A percentile compares a stretch with the other conserved stretches of the same genome.
Evolutionary conservation across 2,329 filamentous ascomycete genomes (phyloP).

Genomic region (Colletotrichum costaricense): DNA sequence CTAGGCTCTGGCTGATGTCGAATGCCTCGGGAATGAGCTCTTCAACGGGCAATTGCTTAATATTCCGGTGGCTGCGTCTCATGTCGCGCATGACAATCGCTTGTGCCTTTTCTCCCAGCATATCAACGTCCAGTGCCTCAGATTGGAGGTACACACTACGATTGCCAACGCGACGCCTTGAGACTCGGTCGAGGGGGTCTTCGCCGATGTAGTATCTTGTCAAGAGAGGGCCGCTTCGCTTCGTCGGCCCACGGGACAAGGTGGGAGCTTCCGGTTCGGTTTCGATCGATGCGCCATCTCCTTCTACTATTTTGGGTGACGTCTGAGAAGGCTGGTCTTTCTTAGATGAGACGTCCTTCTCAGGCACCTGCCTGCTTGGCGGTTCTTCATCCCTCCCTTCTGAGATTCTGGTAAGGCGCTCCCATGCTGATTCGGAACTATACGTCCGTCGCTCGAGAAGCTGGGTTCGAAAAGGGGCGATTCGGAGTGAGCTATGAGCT

Average conservation of each 20-base stretch:
- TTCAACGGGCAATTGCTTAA: slow-evolving; percentile 24
- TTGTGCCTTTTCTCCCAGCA: slow-evolving; percentile 53
- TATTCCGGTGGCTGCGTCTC: slow-evolving; percentile 34
- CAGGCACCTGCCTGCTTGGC: not conserved
- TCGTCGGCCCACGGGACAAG: not conserved
- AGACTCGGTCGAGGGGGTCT: not conserved
- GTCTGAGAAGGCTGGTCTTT: not conserved
- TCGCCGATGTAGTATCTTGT: not conserved
- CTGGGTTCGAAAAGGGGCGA: slow-evolving; percentile 2
- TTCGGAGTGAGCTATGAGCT: slow-evolving; percentile 17
- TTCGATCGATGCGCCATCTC: not conserved
- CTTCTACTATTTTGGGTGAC: not conserved
- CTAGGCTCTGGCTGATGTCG: slow-evolving; percentile 47
- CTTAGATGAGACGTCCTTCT: not conserved
- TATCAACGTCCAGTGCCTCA: slow-evolving; percentile 42
- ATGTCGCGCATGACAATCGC: slow-evolving; percentile 59
- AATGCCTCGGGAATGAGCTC: slow-evolving; percentile 11
- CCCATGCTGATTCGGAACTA: slow-evolving; percentile 27
- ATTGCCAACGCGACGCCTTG: slow-evolving; percentile 5
- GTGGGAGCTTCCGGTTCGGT: not conserved
- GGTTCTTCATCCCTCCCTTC: not conserved
- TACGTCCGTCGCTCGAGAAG: slow-evolving; percentile 19
- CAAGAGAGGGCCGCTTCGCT: not conserved
- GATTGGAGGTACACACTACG: slow-evolving; percentile 21
- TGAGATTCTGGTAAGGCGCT: slow-evolving; percentile 7